phyloP scores from a whole-genome alignment of 2,329 filamentous ascomycete genomes.

The Paracorniculantispora psalliotae region DNA sequence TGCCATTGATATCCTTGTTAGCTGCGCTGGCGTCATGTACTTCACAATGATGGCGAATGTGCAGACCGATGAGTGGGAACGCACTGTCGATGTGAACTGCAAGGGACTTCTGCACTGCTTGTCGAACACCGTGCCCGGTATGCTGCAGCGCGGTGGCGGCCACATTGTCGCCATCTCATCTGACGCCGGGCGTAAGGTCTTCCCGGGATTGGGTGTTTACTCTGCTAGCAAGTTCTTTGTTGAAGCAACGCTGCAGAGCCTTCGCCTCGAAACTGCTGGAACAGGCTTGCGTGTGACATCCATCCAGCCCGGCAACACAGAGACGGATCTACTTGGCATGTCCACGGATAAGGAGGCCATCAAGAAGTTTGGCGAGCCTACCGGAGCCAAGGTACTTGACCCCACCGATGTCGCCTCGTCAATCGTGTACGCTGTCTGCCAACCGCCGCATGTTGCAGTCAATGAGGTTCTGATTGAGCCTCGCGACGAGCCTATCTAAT shows the following conservation, averaged over 20 bases:
- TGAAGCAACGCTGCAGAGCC: conserved; percentile 69
- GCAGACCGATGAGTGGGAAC: conserved; percentile 71
- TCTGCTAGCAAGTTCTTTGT: conserved; percentile 83
- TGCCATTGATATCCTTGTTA: conserved; percentile 71
- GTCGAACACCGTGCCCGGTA: conserved; percentile 62
- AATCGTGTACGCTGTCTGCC: conserved; percentile 69
- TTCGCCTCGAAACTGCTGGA: conserved; percentile 72
- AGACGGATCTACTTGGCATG: conserved; percentile 68
- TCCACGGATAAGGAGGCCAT: conserved; percentile 71
- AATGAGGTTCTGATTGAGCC: conserved; percentile 80
- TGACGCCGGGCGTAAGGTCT: conserved; percentile 75
- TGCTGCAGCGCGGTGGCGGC: conserved; percentile 63
- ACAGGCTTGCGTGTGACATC: conserved; percentile 67
- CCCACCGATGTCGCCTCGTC: conserved; percentile 66
- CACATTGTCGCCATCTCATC: conserved; percentile 80
- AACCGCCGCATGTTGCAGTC: conserved; percentile 70
- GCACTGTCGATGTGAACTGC: conserved; percentile 81
- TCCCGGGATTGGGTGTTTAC: conserved; percentile 77
- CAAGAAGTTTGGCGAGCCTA: conserved; percentile 72
- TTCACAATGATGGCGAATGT: conserved; percentile 81
- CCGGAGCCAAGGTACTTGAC: conserved; percentile 70
- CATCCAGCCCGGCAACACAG: conserved; percentile 73
- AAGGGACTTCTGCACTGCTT: conserved; percentile 74
- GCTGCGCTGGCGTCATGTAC: conserved; percentile 82
- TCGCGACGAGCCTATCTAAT: conserved; percentile 65